These are phyloP conservation scores for Aspergillus novoparasiticus DNA, from an alignment of 2,329 filamentous ascomycete species.

Conservation along the genomic window DNA sequence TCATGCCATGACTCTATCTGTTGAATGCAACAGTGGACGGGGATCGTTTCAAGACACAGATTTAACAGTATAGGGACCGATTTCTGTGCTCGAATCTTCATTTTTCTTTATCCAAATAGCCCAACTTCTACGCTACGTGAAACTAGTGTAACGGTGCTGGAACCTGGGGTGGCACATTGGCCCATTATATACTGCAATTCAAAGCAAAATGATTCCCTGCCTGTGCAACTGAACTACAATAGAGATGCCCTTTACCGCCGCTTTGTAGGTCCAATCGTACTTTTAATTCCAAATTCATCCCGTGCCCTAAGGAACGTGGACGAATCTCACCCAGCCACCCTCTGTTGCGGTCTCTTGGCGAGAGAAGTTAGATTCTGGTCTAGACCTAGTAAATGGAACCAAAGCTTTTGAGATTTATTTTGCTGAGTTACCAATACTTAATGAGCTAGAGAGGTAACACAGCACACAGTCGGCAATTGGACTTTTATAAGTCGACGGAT, in stretches of 20 bases:
- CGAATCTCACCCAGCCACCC: background rate
- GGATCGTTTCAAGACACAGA: background rate
- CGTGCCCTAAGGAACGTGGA: background rate
- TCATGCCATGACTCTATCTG: background rate
- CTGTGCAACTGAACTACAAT: background rate
- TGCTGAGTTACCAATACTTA: background rate
- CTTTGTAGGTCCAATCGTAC: background rate
- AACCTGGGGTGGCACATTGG: background rate
- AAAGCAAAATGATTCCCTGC: background rate
- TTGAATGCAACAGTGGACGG: background rate
- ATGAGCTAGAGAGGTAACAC: background rate
- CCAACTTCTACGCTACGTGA: background rate
- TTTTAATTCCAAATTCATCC: background rate
- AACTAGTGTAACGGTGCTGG: background rate
- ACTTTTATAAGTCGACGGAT: background rate
- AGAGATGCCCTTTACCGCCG: background rate
- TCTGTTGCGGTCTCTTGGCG: background rate
- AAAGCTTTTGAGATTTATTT: background rate
- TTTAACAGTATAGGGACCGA: background rate
- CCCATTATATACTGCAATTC: background rate
- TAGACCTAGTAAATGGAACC: background rate
- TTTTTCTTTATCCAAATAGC: background rate
- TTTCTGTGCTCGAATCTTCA: background rate
- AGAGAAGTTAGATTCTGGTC: background rate
- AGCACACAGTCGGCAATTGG: background rate